phyloP scores from a whole-genome alignment of 345 rosid genomes.

The Ailanthus altissimus region DNA sequence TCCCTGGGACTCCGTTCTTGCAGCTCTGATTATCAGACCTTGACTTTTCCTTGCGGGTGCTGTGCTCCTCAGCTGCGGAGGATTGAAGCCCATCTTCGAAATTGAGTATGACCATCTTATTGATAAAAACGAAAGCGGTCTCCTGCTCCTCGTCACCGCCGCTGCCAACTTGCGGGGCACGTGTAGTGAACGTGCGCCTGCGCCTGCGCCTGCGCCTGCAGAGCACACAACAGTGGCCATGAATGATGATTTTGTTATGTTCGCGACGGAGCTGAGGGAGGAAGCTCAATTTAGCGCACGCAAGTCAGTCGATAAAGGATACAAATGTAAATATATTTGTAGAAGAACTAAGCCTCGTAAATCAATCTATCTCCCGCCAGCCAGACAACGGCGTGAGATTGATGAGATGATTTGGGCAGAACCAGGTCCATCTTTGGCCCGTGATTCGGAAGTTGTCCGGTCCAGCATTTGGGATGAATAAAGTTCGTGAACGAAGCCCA shows the following conservation, averaged over 20 bases:
- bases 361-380: not conserved
- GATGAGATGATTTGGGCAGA: not conserved
- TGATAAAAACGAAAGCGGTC: constrained; percentile 18
- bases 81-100: constrained; percentile 26
- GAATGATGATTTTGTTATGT: too few species aligned
- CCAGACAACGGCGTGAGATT: not conserved
- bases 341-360: not conserved
- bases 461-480: too few species aligned
- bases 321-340: not conserved
- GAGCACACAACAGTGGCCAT: constrained; percentile 18
- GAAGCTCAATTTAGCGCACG: not conserved
- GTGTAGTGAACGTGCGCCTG: constrained; percentile 23
- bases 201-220: constrained; percentile 30
- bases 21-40: constrained; percentile 56
- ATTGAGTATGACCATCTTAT: not conserved
- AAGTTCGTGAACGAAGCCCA: not conserved
- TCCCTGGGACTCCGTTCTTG: constrained; percentile 60
- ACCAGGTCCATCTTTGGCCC: not conserved
- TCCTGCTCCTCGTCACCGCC: constrained; percentile 9
- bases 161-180: constrained; percentile 15
- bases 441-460: not conserved
- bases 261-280: too few species aligned
- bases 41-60: constrained; percentile 28
- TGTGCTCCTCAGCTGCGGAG: constrained; percentile 34
- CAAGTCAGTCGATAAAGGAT: not conserved